Evolutionary conservation across 768 basidiomycete genomes (phyloP).

Genomic region (Trametes coccinea): DNA sequence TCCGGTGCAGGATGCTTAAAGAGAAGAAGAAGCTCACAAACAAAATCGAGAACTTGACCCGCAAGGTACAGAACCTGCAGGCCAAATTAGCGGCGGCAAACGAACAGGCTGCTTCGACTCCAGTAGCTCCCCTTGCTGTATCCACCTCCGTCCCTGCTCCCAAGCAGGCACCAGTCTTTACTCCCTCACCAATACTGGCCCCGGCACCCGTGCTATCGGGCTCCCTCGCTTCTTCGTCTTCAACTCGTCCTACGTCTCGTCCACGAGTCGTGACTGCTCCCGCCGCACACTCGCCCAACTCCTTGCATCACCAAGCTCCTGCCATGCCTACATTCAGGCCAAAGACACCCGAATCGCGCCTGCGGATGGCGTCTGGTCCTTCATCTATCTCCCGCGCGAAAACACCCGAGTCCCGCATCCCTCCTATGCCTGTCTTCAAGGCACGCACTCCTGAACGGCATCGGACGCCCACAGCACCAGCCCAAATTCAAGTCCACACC

Average conservation of each 20-base stretch:
- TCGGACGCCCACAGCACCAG: constrained; percentile 11
- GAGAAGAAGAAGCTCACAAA: constrained; percentile 73
- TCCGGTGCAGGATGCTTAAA: constrained; percentile 60
- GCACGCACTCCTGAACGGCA: constrained; percentile 50
- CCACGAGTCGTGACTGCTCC: constrained; percentile 43
- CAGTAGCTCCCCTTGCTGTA: background rate
- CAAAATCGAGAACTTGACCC: constrained; percentile 70
- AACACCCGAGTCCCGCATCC: constrained; percentile 27
- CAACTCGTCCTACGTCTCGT: constrained; percentile 36
- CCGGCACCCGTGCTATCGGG: constrained; percentile 17
- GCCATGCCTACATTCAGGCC: constrained; percentile 22
- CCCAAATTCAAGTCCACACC: background rate
- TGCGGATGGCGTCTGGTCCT: constrained; percentile 20
- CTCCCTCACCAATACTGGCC: constrained; percentile 17
- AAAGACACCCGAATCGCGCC: constrained; percentile 35
- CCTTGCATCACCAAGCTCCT: constrained; percentile 2
- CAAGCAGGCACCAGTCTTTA: constrained; percentile 25
- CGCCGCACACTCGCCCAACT: constrained; percentile 14
- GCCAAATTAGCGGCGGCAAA: constrained; percentile 58
- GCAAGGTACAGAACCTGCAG: constrained; percentile 74
- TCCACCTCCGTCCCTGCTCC: constrained; percentile 18
- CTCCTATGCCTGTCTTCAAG: constrained; percentile 41
- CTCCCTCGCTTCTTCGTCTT: constrained; percentile 17
- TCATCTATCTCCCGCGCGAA: constrained; percentile 26
- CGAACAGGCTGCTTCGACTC: background rate